Evolutionary conservation across 2,329 filamentous ascomycete species (phyloP).

Genomic region (Fusarium goolgardi): DNA sequence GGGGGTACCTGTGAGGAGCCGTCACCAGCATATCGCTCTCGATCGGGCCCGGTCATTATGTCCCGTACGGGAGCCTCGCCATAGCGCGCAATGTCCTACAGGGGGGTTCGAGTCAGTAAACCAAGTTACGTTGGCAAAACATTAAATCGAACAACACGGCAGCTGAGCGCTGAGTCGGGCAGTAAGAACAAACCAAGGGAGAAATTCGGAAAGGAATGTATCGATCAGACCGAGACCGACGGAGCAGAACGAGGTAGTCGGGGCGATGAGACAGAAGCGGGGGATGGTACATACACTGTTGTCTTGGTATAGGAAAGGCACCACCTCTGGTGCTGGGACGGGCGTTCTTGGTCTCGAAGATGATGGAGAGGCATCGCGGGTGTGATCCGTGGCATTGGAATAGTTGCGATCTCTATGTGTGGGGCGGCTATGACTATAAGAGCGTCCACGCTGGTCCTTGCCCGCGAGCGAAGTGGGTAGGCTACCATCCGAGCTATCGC

Average conservation of each 20-base stretch:
- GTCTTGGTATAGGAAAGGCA: conserved; percentile 97
- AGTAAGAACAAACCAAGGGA: conserved; percentile 23
- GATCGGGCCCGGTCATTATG: conserved; percentile 75
- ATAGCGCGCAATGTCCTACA: conserved; percentile 78
- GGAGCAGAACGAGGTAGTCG: conserved; percentile 20
- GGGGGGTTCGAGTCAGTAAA: conserved; percentile 40
- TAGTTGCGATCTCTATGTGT: conserved; percentile 80
- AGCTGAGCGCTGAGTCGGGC: conserved; percentile 14
- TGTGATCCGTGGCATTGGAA: conserved; percentile 79
- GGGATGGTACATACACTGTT: conserved; percentile 66
- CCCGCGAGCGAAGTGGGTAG: conserved; percentile 60
- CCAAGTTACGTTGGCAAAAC: conserved; percentile 17
- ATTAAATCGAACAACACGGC: conserved; percentile 1
- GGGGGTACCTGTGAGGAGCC: conserved; percentile 60
- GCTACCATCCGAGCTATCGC: conserved; percentile 79
- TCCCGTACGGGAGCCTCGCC: conserved; percentile 82
- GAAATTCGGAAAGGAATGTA: conserved; percentile 29
- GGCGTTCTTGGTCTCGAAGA: conserved; percentile 86
- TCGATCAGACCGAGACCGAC: conserved; percentile 28
- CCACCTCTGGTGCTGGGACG: conserved; percentile 89
- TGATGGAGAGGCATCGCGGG: conserved; percentile 78
- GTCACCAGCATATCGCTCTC: conserved; percentile 72
- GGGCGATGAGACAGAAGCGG: conserved; percentile 42
- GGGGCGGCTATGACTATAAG: conserved; percentile 68
- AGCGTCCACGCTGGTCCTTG: conserved; percentile 72